Evolutionary conservation across 768 basidiomycete species (phyloP), one percentile per base, ranked within the genome.

Genomic region (Rhizopogon rudus): DNA sequence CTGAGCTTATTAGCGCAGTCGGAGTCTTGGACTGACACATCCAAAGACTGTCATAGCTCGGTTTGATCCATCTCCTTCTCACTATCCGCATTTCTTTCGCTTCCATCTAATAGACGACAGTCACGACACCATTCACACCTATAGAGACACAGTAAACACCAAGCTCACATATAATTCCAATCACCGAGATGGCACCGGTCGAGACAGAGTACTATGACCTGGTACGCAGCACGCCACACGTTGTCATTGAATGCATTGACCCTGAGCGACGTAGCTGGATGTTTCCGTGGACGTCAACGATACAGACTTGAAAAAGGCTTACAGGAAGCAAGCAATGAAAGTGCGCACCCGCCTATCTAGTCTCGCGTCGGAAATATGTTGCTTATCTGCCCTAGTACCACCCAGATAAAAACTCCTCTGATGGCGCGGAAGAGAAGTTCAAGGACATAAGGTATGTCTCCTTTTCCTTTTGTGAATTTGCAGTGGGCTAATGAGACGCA

Each of bases 341-440:
- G 93, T 90, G 54, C 58, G 78, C 72, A 53, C 33, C 1, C n/a
- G n/a, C 12, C 5, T 42, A 4, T 17, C n/a, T 35, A 4, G 17
- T 10, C 8, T 44, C 3, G 13, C 20, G 41, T 50, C 6, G 22
- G 13, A 12, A 28, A 29, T 35, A 25, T 7, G 20, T 37, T 40
- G 2, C 33, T 37, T 43, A 31, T 29, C 13, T 50, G 56, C 43
- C 56, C 33, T 61, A 94, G 90, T 96, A 87, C 67, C 94, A 97
- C 67, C 95, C 94, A 5, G 95, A 97, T 73, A 97, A 96, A 80
- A 98, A 98, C 65, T 80, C 83, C 6, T 88, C 91, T 4, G 80
- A 85, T n/a, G 92, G 93, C 64, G 97, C 96, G 1, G 93, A 94
- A 67, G 88, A 91, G 68, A 94, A 86, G 76, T 99, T 99, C 77